phyloP scores from a whole-genome alignment of 768 basidiomycete species.

The Nidularia pulvinata region DNA sequence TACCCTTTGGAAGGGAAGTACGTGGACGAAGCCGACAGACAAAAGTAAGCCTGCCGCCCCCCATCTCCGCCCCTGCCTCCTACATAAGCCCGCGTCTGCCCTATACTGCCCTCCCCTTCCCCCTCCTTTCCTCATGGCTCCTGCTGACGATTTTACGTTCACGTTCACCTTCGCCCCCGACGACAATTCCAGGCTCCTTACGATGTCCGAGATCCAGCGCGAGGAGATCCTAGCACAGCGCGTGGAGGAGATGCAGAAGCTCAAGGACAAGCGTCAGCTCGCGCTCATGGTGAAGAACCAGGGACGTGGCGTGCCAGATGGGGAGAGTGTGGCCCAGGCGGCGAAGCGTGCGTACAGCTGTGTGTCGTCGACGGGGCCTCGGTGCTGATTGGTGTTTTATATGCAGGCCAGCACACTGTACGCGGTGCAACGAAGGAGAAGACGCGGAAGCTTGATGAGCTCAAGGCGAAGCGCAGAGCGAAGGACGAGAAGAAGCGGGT shows the following conservation, averaged over 20 bases:
- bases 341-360: constrained; percentile 64
- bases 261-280: constrained; percentile 69
- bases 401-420: constrained; percentile 68
- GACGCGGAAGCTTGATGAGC: constrained; percentile 74
- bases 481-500: constrained; percentile 90
- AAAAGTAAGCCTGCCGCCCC: constrained; percentile 54
- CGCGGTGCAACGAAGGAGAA: constrained; percentile 84
- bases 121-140: neutral
- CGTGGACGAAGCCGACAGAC: constrained; percentile 79
- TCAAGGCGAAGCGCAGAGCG: constrained; percentile 85
- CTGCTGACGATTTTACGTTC: too few species aligned
- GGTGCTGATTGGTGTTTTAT: constrained; percentile 3
- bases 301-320: constrained; percentile 36
- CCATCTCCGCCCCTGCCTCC: neutral
- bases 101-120: constrained; percentile 19
- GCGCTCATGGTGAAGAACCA: constrained; percentile 75
- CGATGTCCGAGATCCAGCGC: constrained; percentile 85
- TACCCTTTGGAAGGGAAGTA: constrained; percentile 95
- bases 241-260: constrained; percentile 76
- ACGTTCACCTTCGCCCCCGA: too few species aligned
- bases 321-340: constrained; percentile 66
- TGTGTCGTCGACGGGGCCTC: neutral
- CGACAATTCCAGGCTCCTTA: constrained; percentile 56
- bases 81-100: constrained; percentile 10
- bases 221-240: constrained; percentile 85